Percentiles rank a stretch among this genome's conserved stretches.
These are phyloP conservation scores for Fomitopsis pulvina DNA, from an alignment of 768 basidiomycete genomes.

Conservation along the genomic window DNA sequence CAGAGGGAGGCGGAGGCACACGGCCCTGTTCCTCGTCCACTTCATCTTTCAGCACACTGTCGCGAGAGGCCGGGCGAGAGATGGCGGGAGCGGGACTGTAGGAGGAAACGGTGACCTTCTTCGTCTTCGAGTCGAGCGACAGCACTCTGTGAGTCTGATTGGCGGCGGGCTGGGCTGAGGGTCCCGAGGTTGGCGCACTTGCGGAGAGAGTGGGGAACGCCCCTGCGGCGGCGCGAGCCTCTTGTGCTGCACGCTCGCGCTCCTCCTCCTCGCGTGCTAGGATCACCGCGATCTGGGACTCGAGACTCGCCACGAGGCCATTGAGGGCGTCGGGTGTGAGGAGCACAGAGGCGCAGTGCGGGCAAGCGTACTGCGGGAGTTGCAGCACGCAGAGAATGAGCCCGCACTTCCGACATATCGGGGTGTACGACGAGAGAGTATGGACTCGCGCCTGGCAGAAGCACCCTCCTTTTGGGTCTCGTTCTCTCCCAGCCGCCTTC, in stretches of 20 bases:
- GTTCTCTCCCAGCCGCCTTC: slow-evolving; percentile 27
- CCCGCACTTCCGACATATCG: slow-evolving; percentile 53
- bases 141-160: slow-evolving; percentile 50
- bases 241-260: slow-evolving; percentile 38
- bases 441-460: slow-evolving; percentile 65
- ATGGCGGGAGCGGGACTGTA: slow-evolving; percentile 33
- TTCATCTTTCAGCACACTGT: slow-evolving; percentile 18
- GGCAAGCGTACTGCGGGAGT: slow-evolving; percentile 46
- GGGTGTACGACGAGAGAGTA: slow-evolving; percentile 46
- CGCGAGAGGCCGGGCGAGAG: slow-evolving; percentile 30
- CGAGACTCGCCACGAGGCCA: slow-evolving; percentile 37
- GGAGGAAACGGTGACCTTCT: slow-evolving; percentile 47
- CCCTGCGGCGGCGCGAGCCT: slow-evolving; percentile 44
- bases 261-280: slow-evolving; percentile 43
- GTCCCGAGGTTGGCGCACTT: slow-evolving; percentile 6
- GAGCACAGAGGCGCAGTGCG: slow-evolving; percentile 39
- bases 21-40: slow-evolving; percentile 31
- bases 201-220: slow-evolving; percentile 53
- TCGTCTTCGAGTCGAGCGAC: slow-evolving; percentile 47
- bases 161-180: slow-evolving; percentile 19
- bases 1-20: slow-evolving; percentile 31
- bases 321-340: slow-evolving; percentile 27
- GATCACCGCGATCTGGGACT: slow-evolving; percentile 36
- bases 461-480: slow-evolving; percentile 59
- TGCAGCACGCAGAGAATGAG: slow-evolving; percentile 58